Percentiles rank a stretch among this genome's conserved stretches.
phyloP scores from a whole-genome alignment of 2,329 filamentous ascomycete genomes.

The Tolypocladium inflatum region DNA sequence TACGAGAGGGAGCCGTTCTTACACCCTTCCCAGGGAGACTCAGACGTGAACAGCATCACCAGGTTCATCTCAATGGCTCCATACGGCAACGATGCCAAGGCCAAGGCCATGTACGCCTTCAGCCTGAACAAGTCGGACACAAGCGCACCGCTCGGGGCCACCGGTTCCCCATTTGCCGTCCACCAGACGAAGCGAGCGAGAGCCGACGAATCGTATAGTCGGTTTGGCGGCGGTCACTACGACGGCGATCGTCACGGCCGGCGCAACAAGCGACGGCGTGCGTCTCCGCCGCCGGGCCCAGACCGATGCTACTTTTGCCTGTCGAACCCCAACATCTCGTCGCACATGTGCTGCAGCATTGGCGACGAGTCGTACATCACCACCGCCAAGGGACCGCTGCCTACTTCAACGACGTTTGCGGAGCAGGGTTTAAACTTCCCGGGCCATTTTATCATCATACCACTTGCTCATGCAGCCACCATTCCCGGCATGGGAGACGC shows the following conservation, averaged over 20 bases:
- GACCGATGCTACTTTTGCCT: conserved; percentile 92
- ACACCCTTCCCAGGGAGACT: conserved; percentile 41
- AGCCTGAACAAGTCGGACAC: conserved; percentile 57
- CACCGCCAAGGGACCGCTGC: conserved; percentile 82
- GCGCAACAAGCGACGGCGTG: conserved; percentile 33
- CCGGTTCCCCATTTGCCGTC: conserved; percentile 60
- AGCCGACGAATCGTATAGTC: conserved; percentile 38
- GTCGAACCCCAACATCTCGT: conserved; percentile 72
- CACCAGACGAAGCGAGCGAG: conserved; percentile 48
- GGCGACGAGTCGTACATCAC: conserved; percentile 83
- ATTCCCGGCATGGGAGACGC: conserved; percentile 55
- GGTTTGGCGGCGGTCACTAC: conserved; percentile 40
- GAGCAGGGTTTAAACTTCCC: conserved; percentile 62
- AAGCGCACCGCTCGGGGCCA: conserved; percentile 60
- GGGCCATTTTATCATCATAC: conserved; percentile 84
- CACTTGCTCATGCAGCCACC: conserved; percentile 72
- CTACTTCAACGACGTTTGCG: conserved; percentile 58
- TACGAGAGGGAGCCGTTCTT: conserved; percentile 93
- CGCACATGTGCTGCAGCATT: conserved; percentile 84
- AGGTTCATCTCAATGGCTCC: conserved; percentile 85
- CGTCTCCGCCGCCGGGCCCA: conserved; percentile 55
- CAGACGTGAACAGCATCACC: conserved; percentile 54
- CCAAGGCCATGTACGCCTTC: conserved; percentile 76
- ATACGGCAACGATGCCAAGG: conserved; percentile 65
- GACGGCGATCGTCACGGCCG: conserved; percentile 33